Base-by-base conservation (phyloP, 495 filamentous ascomycete species). In the Annulohypoxylon moriforme region DNA sequence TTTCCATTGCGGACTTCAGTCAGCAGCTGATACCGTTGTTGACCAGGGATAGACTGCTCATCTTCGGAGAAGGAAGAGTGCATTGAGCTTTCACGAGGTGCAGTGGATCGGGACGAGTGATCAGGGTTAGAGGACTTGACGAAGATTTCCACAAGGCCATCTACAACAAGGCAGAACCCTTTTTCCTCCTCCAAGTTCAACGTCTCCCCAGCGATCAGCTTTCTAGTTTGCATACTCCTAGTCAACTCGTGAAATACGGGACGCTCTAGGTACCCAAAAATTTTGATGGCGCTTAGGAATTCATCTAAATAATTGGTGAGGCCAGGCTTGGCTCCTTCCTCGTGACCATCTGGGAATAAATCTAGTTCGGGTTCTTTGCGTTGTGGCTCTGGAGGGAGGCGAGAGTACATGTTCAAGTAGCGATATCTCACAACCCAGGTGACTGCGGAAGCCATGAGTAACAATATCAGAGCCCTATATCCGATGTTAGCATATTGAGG, bases 1-100 rank as follows among this genome's bases (percentile, higher is more conserved):
- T 96, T 95, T 18, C 96, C 96, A 75, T 98, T 99, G 79, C 97
- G 97, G 42, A 99, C 96, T 77, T 99, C 96, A 2, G 96, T 99
- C 42, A 99, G 85, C 18, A 98, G 84, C 79, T 98, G 95, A 78
- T 98, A 76, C 85, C 93, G 81, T 90, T 94, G 77, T 81, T 90
- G 78, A 36, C 87, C 88, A 34, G 89, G 85, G 7, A 83, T 67
- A 20, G 79, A 81, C 67, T 84, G 80, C 44, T 89, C 88, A 33
- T 93, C 89, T 22, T 89, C 92, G 18, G 90, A 89, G n/a, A 91
- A 89, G 2, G 84, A 83, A 1, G 79, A 79, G 58, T 81, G 68
- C 53, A 67, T 52, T 14, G 69, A 64, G 29, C 66, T 61, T n/a
- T 65, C 42, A 25, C 67, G 46, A 18, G 60, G 62, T 36, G 63